phyloP scores from a whole-genome alignment of 73 alveolate genomes.

The Tetrahymena thermophila region DNA sequence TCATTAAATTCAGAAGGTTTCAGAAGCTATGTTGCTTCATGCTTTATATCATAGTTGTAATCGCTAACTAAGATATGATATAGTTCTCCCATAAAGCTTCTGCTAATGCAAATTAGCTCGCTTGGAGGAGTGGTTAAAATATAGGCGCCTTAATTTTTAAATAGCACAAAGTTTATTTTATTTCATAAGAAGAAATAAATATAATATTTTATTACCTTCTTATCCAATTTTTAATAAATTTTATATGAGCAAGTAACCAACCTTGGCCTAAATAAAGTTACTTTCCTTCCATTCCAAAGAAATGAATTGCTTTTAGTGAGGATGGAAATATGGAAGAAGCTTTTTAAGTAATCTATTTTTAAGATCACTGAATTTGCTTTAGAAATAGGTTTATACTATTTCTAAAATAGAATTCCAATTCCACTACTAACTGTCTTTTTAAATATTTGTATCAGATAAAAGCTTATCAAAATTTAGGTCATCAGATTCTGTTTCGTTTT shows the following conservation, averaged over 20 bases:
- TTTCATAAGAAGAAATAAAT: background rate
- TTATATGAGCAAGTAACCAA: background rate
- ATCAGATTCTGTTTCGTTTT: constrained; percentile 37
- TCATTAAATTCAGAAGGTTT: constrained; percentile 7
- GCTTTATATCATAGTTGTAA: background rate
- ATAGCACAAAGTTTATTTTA: background rate
- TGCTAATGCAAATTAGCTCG: background rate
- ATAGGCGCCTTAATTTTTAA: background rate
- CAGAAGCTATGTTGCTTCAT: constrained; percentile 12
- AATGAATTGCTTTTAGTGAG: background rate
- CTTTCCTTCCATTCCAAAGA: background rate
- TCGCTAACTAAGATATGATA: background rate
- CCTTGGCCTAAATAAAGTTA: background rate
- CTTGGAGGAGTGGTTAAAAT: background rate
- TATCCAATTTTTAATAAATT: background rate
- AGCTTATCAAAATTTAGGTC: constrained; percentile 17
- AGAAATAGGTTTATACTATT: background rate
- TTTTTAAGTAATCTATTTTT: background rate
- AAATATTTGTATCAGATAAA: constrained; percentile 5
- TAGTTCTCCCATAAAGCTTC: background rate
- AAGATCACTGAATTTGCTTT: background rate
- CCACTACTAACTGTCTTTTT: constrained; percentile 14
- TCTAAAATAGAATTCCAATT: constrained; percentile 35
- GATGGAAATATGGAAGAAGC: background rate
- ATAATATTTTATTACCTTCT: background rate